Evolutionary conservation across 78 protist species (phyloP).

Genomic region (Dictyostelium intermedium): DNA sequence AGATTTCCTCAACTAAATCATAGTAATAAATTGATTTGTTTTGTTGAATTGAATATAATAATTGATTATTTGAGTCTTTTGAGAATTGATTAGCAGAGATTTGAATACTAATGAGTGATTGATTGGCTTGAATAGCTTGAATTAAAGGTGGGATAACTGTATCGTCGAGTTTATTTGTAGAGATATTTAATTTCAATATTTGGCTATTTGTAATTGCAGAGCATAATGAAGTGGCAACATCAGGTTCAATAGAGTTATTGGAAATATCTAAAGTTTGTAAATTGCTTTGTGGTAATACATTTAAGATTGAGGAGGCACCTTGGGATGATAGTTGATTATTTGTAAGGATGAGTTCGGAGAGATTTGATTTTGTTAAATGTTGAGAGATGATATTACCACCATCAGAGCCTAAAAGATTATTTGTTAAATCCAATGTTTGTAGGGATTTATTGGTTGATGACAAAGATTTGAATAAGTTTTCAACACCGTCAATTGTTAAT

Average conservation of each 20-base stretch:
- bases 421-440: conserved; percentile 9
- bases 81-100: conserved; percentile 55
- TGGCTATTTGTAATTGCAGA: background rate
- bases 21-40: conserved; percentile 67
- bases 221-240: background rate
- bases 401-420: conserved; percentile 31
- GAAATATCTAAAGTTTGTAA: conserved; percentile 40
- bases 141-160: conserved; percentile 2
- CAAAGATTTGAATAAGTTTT: background rate
- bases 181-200: conserved; percentile 36
- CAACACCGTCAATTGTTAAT: background rate
- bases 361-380: background rate
- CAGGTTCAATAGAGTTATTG: conserved; percentile 14
- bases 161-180: conserved; percentile 50
- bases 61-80: conserved; percentile 36
- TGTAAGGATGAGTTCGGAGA: background rate
- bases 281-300: background rate
- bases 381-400: conserved; percentile 31
- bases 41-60: conserved; percentile 25
- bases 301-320: conserved; percentile 6
- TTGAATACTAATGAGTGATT: conserved; percentile 50
- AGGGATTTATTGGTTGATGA: background rate
- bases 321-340: conserved; percentile 23
- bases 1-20: conserved; percentile 56
- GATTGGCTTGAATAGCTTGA: background rate